These are phyloP conservation scores for Trichoderma brevicompactum DNA, from an alignment of 2,329 filamentous ascomycete genomes.

Conservation along the genomic window DNA sequence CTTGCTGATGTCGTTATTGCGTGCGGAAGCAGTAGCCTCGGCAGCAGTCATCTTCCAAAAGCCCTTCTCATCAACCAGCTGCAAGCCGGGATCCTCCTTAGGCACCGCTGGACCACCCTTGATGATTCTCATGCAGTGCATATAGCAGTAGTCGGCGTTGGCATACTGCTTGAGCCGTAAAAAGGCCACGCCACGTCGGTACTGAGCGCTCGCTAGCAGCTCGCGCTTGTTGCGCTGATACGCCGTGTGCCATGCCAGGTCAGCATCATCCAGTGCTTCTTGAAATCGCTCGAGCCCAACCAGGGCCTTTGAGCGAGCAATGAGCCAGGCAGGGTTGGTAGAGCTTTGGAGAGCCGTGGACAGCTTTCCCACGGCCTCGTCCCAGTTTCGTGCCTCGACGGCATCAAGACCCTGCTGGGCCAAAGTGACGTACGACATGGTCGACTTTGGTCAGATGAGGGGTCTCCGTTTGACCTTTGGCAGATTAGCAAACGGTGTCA, in stretches of 20 bases:
- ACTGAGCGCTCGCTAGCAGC: conserved; percentile 78
- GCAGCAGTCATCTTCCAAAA: conserved; percentile 50
- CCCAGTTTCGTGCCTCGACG: conserved; percentile 65
- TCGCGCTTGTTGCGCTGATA: conserved; percentile 72
- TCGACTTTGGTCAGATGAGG: neutral
- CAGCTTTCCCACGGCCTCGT: conserved; percentile 68
- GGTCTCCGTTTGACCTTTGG: too few relatives aligned
- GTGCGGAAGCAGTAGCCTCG: conserved; percentile 38
- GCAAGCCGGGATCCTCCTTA: conserved; percentile 39
- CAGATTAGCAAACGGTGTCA: too few relatives aligned
- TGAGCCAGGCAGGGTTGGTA: conserved; percentile 75
- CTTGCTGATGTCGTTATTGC: conserved; percentile 41
- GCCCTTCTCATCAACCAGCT: conserved; percentile 50
- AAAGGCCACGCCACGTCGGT: conserved; percentile 76
- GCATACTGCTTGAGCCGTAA: conserved; percentile 72
- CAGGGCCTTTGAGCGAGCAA: conserved; percentile 80
- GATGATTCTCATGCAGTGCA: conserved; percentile 54
- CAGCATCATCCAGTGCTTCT: conserved; percentile 70
- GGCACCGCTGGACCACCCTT: conserved; percentile 41
- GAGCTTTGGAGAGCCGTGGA: conserved; percentile 69
- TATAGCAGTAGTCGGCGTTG: conserved; percentile 74
- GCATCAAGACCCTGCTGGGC: conserved; percentile 67
- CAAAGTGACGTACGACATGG: conserved; percentile 58
- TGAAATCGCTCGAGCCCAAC: conserved; percentile 65
- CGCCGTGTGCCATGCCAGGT: conserved; percentile 66